Percentiles rank a stretch among this genome's conserved stretches.
Conservation (phyloP, 1,139 yeast species). For the Yamadazyma jaroonii region DNA sequence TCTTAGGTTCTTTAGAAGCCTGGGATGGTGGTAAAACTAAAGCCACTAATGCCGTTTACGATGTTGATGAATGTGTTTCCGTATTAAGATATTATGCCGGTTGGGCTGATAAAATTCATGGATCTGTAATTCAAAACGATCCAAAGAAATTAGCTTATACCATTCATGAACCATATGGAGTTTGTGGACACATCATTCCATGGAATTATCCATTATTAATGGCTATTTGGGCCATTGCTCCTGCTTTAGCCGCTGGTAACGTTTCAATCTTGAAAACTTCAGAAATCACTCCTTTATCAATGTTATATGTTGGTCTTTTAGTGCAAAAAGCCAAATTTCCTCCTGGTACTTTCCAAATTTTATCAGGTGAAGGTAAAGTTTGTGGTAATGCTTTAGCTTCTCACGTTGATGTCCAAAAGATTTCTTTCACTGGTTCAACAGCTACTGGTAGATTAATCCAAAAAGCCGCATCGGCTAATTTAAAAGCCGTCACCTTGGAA, state of each 20-base stretch:
- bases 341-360: slow-evolving; percentile 62
- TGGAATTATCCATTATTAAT: slow-evolving; percentile 62
- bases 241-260: slow-evolving; percentile 69
- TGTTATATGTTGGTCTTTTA: slow-evolving; percentile 52
- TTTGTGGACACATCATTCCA: slow-evolving; percentile 74
- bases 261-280: slow-evolving; percentile 63
- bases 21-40: slow-evolving; percentile 81
- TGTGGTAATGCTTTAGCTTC: slow-evolving; percentile 60
- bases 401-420: slow-evolving; percentile 56
- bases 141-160: slow-evolving; percentile 73
- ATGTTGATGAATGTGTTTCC: slow-evolving; percentile 56
- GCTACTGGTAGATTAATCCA: slow-evolving; percentile 63
- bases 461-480: slow-evolving; percentile 53
- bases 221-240: slow-evolving; percentile 62
- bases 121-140: slow-evolving; percentile 65
- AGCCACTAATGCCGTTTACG: slow-evolving; percentile 48
- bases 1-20: slow-evolving; percentile 67
- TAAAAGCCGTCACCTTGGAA: slow-evolving; percentile 81
- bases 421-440: slow-evolving; percentile 66
- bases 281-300: slow-evolving; percentile 63
- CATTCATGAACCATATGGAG: slow-evolving; percentile 78
- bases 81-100: slow-evolving; percentile 75
- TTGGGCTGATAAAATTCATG: slow-evolving; percentile 78
- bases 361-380: slow-evolving; percentile 55
- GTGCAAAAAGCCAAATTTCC: slow-evolving; percentile 70